A percentile compares a stretch with the other conserved stretches of the same genome.
These are phyloP conservation scores for Xerocomus subilludens DNA, from an alignment of 1,284 basidiomycete genomes.

Conservation along the genomic window DNA sequence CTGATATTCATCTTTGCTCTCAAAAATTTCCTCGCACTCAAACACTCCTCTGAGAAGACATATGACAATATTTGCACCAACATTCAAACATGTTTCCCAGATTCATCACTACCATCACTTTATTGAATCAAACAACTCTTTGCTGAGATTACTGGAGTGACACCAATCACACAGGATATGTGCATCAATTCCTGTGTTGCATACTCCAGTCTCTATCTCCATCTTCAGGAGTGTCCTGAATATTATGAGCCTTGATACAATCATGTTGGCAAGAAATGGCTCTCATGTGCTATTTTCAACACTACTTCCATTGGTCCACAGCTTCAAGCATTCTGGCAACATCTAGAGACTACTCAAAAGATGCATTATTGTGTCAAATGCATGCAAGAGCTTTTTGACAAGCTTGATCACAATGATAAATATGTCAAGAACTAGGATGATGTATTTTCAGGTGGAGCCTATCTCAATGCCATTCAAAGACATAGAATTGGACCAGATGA, in stretches of 20 bases:
- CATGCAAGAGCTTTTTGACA: too few species aligned
- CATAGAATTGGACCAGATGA: too few species aligned
- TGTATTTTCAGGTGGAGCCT: too few species aligned
- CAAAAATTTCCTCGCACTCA: neutral
- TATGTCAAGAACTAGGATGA: too few species aligned
- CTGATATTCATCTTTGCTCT: slow-evolving; percentile 1
- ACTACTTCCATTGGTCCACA: too few species aligned
- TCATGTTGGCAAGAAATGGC: slow-evolving; percentile 50
- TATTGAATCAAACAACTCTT: slow-evolving; percentile 13
- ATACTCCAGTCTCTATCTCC: slow-evolving; percentile 7
- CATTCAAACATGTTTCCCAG: neutral
- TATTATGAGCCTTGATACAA: slow-evolving; percentile 43
- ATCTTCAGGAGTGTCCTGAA: slow-evolving; percentile 30
- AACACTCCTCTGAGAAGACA: slow-evolving; percentile 11
- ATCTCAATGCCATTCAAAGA: too few species aligned
- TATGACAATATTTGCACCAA: neutral
- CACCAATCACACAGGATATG: slow-evolving; percentile 19
- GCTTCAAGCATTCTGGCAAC: too few species aligned
- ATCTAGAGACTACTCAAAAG: too few species aligned
- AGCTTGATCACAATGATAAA: too few species aligned
- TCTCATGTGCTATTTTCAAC: slow-evolving; percentile 35
- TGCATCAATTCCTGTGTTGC: slow-evolving; percentile 31
- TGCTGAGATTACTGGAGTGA: slow-evolving; percentile 21
- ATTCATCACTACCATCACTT: neutral
- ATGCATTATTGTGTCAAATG: too few species aligned